Percentiles rank a stretch among this genome's conserved stretches.
Evolutionary conservation across 768 basidiomycete genomes (phyloP).

Genomic region (Clitopilus passeckerianus): DNA sequence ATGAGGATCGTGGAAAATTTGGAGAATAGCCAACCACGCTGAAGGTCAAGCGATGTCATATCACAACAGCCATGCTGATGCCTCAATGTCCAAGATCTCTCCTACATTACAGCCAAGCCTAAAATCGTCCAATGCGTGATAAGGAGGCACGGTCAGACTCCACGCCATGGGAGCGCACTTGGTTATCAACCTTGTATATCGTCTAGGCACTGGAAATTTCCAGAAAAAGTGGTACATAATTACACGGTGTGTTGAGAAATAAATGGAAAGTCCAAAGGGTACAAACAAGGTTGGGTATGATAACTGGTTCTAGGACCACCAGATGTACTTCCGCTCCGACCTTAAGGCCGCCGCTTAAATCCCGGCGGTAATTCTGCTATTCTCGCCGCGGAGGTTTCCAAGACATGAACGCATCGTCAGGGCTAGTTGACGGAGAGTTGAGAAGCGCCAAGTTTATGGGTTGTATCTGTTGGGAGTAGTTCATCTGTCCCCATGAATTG

Average conservation of each 20-base stretch:
- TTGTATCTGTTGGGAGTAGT: slow-evolving; percentile 7
- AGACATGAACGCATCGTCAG: slow-evolving; percentile 56
- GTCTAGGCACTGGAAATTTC: not conserved
- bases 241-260: not conserved
- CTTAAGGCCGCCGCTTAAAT: not conserved
- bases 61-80: not conserved
- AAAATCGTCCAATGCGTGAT: not conserved
- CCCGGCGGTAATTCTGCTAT: not conserved
- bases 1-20: not conserved
- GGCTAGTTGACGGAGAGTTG: slow-evolving; percentile 27
- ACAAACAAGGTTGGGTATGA: not conserved
- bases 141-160: too few relatives aligned
- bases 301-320: not conserved
- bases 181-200: too few relatives aligned
- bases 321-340: not conserved
- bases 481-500: not conserved
- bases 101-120: not conserved
- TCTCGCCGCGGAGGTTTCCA: slow-evolving; percentile 45
- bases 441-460: slow-evolving; percentile 16
- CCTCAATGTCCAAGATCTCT: not conserved
- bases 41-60: not conserved
- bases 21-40: not conserved
- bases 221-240: not conserved
- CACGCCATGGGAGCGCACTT: too few relatives aligned
- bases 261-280: not conserved